Conservation (phyloP, 495 filamentous ascomycete genomes). For the Lentithecium fluviatile region DNA sequence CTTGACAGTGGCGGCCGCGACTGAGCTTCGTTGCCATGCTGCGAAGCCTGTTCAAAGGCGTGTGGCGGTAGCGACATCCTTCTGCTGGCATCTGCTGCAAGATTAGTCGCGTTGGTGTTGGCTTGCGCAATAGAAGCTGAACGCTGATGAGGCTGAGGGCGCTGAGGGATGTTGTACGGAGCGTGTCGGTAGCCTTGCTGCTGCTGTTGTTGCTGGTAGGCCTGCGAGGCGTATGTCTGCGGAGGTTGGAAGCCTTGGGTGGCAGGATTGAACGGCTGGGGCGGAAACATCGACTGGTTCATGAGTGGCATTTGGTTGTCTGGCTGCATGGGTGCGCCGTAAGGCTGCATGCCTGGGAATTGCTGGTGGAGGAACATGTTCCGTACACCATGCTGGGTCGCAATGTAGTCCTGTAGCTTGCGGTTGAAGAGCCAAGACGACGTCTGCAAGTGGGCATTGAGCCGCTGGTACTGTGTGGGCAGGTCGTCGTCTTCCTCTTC, state of each 20-base stretch:
- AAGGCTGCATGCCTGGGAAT: constrained; percentile 37
- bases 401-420: constrained; percentile 58
- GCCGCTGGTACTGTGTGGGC: constrained; percentile 51
- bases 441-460: constrained; percentile 57
- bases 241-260: constrained; percentile 23
- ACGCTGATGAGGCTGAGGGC: constrained; percentile 41
- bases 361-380: constrained; percentile 45
- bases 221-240: constrained; percentile 41
- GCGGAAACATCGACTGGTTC: constrained; percentile 41
- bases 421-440: constrained; percentile 56
- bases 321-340: neutral
- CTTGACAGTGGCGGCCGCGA: constrained; percentile 14
- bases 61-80: constrained; percentile 45
- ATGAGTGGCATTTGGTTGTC: constrained; percentile 14
- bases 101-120: constrained; percentile 33
- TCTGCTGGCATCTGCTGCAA: constrained; percentile 29
- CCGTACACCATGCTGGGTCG: constrained; percentile 59
- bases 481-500: constrained; percentile 84
- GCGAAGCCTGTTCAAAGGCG: constrained; percentile 13
- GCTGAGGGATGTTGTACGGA: constrained; percentile 19
- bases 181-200: constrained; percentile 17
- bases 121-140: constrained; percentile 42
- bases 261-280: constrained; percentile 42
- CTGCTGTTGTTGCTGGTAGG: constrained; percentile 37
- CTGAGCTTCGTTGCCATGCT: constrained; percentile 1